phyloP scores from a whole-genome alignment of 2,329 filamentous ascomycete genomes.

The Trichoderma pleuroti region DNA sequence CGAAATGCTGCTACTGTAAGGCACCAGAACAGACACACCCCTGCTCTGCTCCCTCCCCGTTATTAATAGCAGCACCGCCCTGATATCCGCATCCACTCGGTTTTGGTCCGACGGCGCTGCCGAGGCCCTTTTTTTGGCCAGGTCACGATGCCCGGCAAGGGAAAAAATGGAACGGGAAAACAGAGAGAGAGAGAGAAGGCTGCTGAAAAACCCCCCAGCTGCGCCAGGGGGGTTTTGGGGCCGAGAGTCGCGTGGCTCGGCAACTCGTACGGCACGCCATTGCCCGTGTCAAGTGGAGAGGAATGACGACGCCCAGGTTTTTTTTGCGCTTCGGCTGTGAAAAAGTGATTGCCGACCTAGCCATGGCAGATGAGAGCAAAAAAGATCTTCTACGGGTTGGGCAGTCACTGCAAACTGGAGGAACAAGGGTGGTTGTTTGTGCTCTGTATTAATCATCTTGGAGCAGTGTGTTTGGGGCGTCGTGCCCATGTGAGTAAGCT shows the following conservation, averaged over 20 bases:
- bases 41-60: not conserved
- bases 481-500: not conserved
- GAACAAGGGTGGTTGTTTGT: not conserved
- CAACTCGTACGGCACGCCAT: not conserved
- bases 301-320: not conserved
- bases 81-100: not conserved
- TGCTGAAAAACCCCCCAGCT: not conserved
- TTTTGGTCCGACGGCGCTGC: not conserved
- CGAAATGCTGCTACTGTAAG: not conserved
- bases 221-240: not conserved
- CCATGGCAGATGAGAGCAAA: not conserved
- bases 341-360: not conserved
- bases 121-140: not conserved
- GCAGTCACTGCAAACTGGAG: not conserved
- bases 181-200: not conserved
- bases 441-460: conserved; percentile 2
- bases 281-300: not conserved
- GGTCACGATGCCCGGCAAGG: not conserved
- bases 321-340: not conserved
- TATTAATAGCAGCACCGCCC: conserved; percentile 17
- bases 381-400: not conserved
- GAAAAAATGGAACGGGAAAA: not conserved
- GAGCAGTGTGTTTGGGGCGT: not conserved
- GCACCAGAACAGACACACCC: not conserved
- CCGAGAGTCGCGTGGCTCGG: not conserved